phyloP scores from a whole-genome alignment of 371 early-diverging fungal genomes.

The Chytridium lagenaria region DNA sequence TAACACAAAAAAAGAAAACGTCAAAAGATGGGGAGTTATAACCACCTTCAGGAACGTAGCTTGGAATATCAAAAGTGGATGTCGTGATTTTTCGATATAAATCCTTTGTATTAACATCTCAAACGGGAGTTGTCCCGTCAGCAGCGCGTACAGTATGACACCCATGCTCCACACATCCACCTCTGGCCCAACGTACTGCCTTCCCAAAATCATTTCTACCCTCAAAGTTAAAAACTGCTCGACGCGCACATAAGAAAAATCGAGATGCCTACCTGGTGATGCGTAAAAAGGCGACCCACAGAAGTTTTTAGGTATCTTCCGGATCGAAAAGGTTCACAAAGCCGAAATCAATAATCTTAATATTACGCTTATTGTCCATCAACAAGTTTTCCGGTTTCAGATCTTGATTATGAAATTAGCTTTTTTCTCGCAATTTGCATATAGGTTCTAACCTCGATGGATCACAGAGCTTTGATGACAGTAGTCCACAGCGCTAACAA shows the following conservation, averaged over 20 bases:
- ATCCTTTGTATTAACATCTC: slow-evolving; percentile 75
- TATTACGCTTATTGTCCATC: slow-evolving; percentile 60
- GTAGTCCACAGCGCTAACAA: slow-evolving; percentile 71
- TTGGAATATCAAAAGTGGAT: slow-evolving; percentile 62
- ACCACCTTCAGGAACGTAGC: slow-evolving; percentile 47
- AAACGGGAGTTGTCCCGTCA: slow-evolving; percentile 54
- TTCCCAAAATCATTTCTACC: slow-evolving; percentile 78
- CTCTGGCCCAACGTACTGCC: slow-evolving; percentile 51
- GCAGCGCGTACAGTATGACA: slow-evolving; percentile 69
- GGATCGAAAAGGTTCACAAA: slow-evolving; percentile 72
- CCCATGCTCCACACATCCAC: slow-evolving; percentile 82
- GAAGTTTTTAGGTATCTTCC: slow-evolving; percentile 70
- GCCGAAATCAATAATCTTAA: slow-evolving; percentile 79
- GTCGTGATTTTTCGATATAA: slow-evolving; percentile 70
- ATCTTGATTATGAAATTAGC: neutral
- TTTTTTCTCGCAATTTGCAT: neutral
- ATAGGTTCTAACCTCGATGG: slow-evolving; percentile 71
- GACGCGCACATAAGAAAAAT: neutral
- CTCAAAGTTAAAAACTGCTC: slow-evolving; percentile 18
- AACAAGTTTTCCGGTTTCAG: slow-evolving; percentile 70
- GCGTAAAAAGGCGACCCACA: slow-evolving; percentile 75
- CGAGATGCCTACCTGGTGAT: slow-evolving; percentile 65
- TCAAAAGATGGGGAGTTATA: neutral
- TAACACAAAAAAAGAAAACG: too few species aligned
- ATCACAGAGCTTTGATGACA: slow-evolving; percentile 74